Conservation (phyloP, 257 asterid species). For the Solanum ossicruentum region DNA sequence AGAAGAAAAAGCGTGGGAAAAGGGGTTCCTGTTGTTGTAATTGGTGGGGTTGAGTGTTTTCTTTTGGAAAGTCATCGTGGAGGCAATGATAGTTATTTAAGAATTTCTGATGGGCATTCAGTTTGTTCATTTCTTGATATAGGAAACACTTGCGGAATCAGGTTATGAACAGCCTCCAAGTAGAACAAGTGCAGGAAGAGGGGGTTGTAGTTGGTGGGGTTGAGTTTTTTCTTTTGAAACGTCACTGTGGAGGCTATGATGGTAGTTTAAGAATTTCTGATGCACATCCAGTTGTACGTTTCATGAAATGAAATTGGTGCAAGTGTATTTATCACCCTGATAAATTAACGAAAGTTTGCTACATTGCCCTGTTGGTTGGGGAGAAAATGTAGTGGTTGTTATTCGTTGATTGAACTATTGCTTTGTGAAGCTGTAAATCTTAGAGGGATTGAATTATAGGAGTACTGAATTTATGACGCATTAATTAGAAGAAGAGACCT, state of each 20-base stretch:
- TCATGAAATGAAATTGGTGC: neutral
- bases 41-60: neutral
- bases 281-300: neutral
- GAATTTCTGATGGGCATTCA: neutral
- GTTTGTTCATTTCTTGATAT: neutral
- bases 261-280: neutral
- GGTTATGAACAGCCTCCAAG: neutral
- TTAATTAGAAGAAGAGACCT: neutral
- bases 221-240: neutral
- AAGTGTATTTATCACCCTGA: neutral
- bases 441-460: neutral
- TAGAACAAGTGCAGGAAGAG: neutral
- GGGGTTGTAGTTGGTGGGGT: neutral
- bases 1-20: neutral
- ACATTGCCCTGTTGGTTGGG: neutral
- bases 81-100: neutral
- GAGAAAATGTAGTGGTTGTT: neutral
- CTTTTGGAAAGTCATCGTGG: neutral
- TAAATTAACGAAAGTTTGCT: neutral
- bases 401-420: neutral
- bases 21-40: neutral
- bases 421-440: neutral
- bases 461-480: neutral
- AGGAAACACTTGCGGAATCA: neutral
- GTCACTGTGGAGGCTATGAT: neutral